phyloP scores from a whole-genome alignment of 2,329 filamentous ascomycete species.

The Cladosporium sp. region DNA sequence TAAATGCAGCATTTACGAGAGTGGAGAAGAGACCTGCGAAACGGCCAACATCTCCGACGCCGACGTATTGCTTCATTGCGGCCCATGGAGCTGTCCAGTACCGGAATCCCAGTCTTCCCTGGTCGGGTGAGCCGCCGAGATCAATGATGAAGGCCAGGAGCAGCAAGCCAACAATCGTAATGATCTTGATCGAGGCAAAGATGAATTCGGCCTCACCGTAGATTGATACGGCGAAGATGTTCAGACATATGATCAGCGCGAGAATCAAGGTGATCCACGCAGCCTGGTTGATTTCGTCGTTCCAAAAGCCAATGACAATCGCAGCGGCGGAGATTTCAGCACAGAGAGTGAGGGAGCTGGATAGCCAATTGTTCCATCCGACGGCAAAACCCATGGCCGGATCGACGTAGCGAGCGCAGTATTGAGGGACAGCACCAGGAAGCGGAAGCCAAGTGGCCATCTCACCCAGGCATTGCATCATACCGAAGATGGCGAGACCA shows the following conservation, averaged over 20 bases:
- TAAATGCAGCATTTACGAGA: conserved; percentile 45
- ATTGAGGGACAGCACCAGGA: conserved; percentile 29
- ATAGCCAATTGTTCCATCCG: conserved; percentile 32
- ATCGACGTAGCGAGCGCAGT: conserved; percentile 34
- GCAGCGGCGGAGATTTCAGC: conserved; percentile 59
- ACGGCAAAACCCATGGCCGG: conserved; percentile 27
- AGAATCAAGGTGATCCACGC: conserved; percentile 54
- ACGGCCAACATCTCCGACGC: conserved; percentile 44
- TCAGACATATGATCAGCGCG: conserved; percentile 55
- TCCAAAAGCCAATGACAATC: conserved; percentile 58
- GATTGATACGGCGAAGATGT: conserved; percentile 48
- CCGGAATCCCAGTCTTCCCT: conserved; percentile 50
- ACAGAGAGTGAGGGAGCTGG: conserved; percentile 25
- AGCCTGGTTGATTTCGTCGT: conserved; percentile 16
- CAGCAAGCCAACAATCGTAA: conserved; percentile 41
- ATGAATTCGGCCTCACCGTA: conserved; percentile 48
- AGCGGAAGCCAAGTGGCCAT: conserved; percentile 38
- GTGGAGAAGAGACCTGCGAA: conserved; percentile 57
- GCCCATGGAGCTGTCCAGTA: conserved; percentile 64
- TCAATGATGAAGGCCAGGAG: conserved; percentile 49
- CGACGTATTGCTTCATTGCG: conserved; percentile 53
- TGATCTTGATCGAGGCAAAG: conserved; percentile 47
- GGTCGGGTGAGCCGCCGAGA: conserved; percentile 54
- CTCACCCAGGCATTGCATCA: conserved; percentile 39
- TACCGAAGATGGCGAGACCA: conserved; percentile 31